These are phyloP conservation scores for Syzygium syzygioides DNA, from an alignment of 441 rosid species.

Conservation along the genomic window DNA sequence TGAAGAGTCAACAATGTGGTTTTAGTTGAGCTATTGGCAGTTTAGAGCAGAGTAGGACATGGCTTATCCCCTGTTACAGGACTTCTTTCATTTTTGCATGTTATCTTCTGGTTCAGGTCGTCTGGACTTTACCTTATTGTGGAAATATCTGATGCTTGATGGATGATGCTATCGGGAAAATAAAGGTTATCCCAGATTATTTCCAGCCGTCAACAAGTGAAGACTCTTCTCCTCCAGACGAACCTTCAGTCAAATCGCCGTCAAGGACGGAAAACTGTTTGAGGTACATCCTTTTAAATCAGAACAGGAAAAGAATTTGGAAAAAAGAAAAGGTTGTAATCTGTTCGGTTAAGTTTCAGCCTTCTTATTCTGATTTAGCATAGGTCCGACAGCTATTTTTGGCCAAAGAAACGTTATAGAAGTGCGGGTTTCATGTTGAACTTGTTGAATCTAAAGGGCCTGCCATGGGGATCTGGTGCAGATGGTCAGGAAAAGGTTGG, in stretches of 20 bases:
- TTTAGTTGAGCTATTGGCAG: neutral
- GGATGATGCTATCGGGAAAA: constrained; percentile 64
- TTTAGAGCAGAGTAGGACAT: neutral
- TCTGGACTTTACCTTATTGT: constrained; percentile 5
- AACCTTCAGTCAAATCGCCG: constrained; percentile 35
- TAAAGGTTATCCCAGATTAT: constrained; percentile 67
- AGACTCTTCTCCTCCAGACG: constrained; percentile 26
- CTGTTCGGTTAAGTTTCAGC: constrained; percentile 11
- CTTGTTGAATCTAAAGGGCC: constrained; percentile 54
- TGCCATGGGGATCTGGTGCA: constrained; percentile 58
- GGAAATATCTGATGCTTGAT: constrained; percentile 33
- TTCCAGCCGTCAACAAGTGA: constrained; percentile 48
- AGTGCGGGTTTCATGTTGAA: constrained; percentile 67
- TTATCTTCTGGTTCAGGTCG: constrained; percentile 1
- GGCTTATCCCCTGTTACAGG: neutral
- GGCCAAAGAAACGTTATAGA: constrained; percentile 42
- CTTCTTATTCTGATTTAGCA: constrained; percentile 37
- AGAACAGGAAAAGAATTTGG: neutral
- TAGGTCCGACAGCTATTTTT: constrained; percentile 38
- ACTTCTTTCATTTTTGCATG: neutral
- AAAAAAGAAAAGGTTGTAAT: neutral
- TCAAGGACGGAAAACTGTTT: constrained; percentile 20
- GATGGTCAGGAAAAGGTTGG: constrained; percentile 75
- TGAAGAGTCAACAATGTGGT: neutral
- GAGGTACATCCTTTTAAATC: neutral